phyloP scores from a whole-genome alignment of 192 early-diverging fungal genomes.

The Backusella circina region DNA sequence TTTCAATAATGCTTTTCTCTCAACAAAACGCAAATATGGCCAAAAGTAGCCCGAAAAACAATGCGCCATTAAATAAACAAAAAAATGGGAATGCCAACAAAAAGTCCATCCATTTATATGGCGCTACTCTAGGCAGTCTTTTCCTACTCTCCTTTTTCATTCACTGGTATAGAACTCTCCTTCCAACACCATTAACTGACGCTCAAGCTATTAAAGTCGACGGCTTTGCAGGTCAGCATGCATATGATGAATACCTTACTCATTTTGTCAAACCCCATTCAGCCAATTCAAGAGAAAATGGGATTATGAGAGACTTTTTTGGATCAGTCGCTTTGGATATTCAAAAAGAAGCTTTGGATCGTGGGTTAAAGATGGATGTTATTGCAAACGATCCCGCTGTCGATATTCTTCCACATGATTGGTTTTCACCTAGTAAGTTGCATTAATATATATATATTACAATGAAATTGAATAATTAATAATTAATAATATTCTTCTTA shows the following conservation, averaged over 20 bases:
- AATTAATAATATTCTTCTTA: not conserved
- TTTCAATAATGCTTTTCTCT: not conserved
- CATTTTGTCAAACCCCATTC: conserved; percentile 27
- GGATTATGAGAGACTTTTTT: conserved; percentile 20
- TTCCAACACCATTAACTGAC: conserved; percentile 23
- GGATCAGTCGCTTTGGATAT: not conserved
- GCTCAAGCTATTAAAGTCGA: conserved; percentile 6
- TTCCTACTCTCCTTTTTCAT: conserved; percentile 11
- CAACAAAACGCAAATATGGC: not conserved
- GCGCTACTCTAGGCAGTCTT: not conserved
- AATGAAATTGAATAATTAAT: not conserved
- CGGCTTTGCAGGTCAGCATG: conserved; percentile 33
- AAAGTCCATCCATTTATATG: not conserved
- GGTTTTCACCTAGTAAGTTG: conserved; percentile 4
- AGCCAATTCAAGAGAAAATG: conserved; percentile 23
- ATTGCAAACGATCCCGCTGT: conserved; percentile 14
- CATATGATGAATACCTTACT: conserved; percentile 30
- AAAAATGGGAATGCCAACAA: not conserved
- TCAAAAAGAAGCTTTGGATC: not conserved
- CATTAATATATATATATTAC: no score
- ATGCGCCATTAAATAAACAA: not conserved
- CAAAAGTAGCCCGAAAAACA: not conserved
- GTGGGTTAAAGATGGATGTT: conserved; percentile 19
- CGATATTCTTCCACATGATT: not conserved
- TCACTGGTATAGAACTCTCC: not conserved